phyloP scores from a whole-genome alignment of 495 filamentous ascomycete species.

The Tuber magnatum region DNA sequence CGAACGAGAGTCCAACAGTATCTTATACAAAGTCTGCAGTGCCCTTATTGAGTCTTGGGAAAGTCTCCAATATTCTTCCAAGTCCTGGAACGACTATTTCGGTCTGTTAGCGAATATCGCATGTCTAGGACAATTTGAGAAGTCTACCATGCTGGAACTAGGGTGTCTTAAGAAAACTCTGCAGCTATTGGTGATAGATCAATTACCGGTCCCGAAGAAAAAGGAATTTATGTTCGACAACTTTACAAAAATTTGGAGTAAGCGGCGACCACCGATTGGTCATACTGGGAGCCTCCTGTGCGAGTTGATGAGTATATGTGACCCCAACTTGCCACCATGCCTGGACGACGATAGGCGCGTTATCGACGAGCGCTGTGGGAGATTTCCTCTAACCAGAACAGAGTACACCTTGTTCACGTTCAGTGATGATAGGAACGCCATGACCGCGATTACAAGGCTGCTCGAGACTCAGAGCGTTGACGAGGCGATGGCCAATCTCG shows the following conservation, averaged over 20 bases:
- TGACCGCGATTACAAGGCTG: constrained; percentile 41
- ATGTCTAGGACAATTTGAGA: constrained; percentile 40
- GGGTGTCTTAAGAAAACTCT: constrained; percentile 34
- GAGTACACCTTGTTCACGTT: constrained; percentile 44
- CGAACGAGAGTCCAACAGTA: constrained; percentile 41
- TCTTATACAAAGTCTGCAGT: constrained; percentile 53
- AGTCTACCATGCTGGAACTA: constrained; percentile 33
- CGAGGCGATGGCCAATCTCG: constrained; percentile 37
- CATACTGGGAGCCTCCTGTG: constrained; percentile 29
- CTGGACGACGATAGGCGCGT: constrained; percentile 26
- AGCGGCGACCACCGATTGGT: constrained; percentile 32
- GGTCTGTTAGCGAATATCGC: constrained; percentile 57
- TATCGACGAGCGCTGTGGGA: constrained; percentile 19
- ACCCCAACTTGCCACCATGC: constrained; percentile 30
- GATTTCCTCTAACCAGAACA: constrained; percentile 42
- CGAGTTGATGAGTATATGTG: constrained; percentile 33
- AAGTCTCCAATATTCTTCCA: constrained; percentile 50
- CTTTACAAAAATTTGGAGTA: constrained; percentile 36
- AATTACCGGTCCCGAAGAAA: constrained; percentile 29
- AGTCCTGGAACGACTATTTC: constrained; percentile 78
- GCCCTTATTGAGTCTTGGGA: constrained; percentile 51
- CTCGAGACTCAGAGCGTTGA: constrained; percentile 36
- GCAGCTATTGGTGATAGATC: constrained; percentile 34
- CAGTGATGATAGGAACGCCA: constrained; percentile 39
- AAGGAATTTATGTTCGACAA: constrained; percentile 32